A percentile compares a stretch with the other conserved stretches of the same genome.
These are phyloP conservation scores for Leishmania martiniquensis DNA, from an alignment of 208 protist genomes.

Conservation along the genomic window DNA sequence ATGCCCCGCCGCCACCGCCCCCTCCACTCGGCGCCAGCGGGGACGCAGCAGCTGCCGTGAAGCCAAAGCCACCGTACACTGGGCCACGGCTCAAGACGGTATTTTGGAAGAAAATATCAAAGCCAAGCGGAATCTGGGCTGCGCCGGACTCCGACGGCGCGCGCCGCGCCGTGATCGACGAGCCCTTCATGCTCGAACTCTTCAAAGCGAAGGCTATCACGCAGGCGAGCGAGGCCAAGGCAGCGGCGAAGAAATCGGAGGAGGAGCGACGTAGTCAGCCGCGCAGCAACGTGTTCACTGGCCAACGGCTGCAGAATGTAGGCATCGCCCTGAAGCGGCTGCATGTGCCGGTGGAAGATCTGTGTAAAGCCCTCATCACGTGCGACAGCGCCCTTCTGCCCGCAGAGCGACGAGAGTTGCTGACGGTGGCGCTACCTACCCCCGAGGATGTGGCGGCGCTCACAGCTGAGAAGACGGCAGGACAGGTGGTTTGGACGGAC, in stretches of 20 bases:
- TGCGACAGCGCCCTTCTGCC: slow-evolving; percentile 52
- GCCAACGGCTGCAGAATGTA: slow-evolving; percentile 78
- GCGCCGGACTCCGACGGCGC: slow-evolving; percentile 30
- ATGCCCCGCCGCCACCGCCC: slow-evolving; percentile 20
- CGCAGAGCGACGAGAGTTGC: slow-evolving; percentile 46
- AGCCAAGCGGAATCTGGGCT: slow-evolving; percentile 67
- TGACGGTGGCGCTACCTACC: slow-evolving; percentile 51
- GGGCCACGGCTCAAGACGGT: slow-evolving; percentile 77
- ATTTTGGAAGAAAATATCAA: slow-evolving; percentile 81
- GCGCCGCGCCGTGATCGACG: slow-evolving; percentile 42
- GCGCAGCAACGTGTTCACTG: slow-evolving; percentile 55
- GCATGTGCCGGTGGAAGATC: slow-evolving; percentile 44
- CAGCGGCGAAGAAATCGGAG: slow-evolving; percentile 17
- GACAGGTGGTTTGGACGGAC: slow-evolving; percentile 54
- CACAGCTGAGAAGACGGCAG: slow-evolving; percentile 39
- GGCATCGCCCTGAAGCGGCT: slow-evolving; percentile 74
- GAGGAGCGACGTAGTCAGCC: slow-evolving; percentile 31
- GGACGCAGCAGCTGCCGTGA: slow-evolving; percentile 7
- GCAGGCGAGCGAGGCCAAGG: slow-evolving; percentile 7
- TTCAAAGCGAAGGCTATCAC: slow-evolving; percentile 52
- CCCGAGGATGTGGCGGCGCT: slow-evolving; percentile 58
- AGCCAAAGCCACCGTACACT: slow-evolving; percentile 26
- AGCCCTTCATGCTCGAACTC: slow-evolving; percentile 60
- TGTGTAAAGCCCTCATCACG: slow-evolving; percentile 55
- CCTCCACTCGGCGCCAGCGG: slow-evolving; percentile 24